Base-by-base conservation (phyloP, 805 yeast species). In the Teunomyces pallodes region DNA sequence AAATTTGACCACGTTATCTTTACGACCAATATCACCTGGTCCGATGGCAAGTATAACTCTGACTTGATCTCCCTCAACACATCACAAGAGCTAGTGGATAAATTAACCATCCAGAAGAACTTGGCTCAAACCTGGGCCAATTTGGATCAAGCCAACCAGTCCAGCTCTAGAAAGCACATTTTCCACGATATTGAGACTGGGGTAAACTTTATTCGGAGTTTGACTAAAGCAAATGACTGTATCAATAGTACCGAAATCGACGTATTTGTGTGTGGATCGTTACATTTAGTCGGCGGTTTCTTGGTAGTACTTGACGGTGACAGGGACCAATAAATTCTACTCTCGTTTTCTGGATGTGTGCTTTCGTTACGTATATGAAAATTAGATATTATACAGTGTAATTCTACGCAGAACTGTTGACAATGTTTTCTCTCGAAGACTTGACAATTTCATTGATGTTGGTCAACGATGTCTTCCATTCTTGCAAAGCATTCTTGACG, bases 221-320 rank as follows among this genome's bases (percentile, higher is more conserved):
- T 80, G 40, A 72, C 72, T 43, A 69, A 69, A 9, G 43, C 56
- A 6, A 47, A 33, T 36, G 75, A 74, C 13, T 56, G 51, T 24
- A 45, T 54, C 27, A 54, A 51, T 13, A 38, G 46, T 24, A 31
- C 35, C 14, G 59, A 54, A 26, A 67, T 82, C 17, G 90, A 90
- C 53, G 95, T 90, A 1, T 86, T 90, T 69, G 97, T 90, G 0
- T 87, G 95, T 50, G 99, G 99, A 0, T 90, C 97, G 4, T 73
- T 94, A 54, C 97, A 92, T 64, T 72, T 95, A 48, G 96, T 94
- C 9, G 99, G 99, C 13, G 99, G 98, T 0, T 79, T 94, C 48
- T 68, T 94, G 33, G 90, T 90, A 2, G 97, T 91, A 5, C 69
- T 90, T 38, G 97, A 92, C 46, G 65, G 66, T 24, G 66, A 67